Conservation (phyloP, 2,329 filamentous ascomycete species). For the Colletotrichum caudatum region DNA sequence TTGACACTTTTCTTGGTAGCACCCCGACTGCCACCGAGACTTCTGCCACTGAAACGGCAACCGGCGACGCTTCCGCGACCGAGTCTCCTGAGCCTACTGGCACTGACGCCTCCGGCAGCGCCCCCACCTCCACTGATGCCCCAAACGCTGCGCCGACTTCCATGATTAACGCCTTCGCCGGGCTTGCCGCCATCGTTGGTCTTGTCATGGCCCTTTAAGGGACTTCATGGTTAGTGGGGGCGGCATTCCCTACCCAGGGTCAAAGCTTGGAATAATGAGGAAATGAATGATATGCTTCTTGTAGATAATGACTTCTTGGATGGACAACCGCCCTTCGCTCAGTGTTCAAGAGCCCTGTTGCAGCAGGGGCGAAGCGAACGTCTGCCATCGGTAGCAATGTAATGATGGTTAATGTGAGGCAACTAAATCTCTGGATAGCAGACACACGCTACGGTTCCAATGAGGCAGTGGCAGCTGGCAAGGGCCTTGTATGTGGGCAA, state of each 20-base stretch:
- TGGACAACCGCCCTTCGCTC: not conserved
- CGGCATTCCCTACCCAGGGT: not conserved
- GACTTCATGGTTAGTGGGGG: no score
- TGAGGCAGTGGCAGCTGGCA: no score
- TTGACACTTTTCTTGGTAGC: slow-evolving; percentile 8
- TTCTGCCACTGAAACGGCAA: slow-evolving; percentile 11
- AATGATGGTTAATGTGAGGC: slow-evolving; percentile 26
- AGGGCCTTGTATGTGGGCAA: not conserved
- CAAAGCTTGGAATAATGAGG: not conserved
- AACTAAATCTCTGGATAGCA: not conserved
- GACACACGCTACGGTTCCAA: not conserved
- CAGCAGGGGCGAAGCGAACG: not conserved
- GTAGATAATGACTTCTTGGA: slow-evolving; percentile 24
- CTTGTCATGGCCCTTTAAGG: slow-evolving; percentile 26
- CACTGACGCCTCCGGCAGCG: slow-evolving; percentile 13
- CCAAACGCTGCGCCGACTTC: slow-evolving; percentile 28
- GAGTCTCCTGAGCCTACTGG: slow-evolving; percentile 17
- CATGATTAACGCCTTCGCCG: slow-evolving; percentile 17
- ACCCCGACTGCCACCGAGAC: slow-evolving; percentile 12
- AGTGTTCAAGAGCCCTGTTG: not conserved
- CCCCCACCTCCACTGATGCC: slow-evolving; percentile 26
- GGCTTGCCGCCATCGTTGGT: slow-evolving; percentile 21
- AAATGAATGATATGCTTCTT: slow-evolving; percentile 4
- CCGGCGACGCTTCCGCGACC: slow-evolving; percentile 20
- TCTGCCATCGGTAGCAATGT: not conserved